Base-by-base conservation (phyloP, 2,329 filamentous ascomycete species). In the Periglandula ipomoeae region DNA sequence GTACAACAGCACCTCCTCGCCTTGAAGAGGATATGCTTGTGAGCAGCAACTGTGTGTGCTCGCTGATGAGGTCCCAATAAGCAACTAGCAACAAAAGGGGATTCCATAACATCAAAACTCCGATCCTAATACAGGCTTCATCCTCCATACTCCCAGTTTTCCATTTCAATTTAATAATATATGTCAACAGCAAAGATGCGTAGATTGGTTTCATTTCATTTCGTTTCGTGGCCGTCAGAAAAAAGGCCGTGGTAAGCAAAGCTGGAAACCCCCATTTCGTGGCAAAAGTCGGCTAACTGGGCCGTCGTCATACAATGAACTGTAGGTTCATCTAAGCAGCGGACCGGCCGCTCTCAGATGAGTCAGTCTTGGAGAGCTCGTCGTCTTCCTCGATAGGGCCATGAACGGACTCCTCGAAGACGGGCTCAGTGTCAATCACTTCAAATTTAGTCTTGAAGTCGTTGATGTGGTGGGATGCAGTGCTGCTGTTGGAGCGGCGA, bases 391-490 rank as follows among this genome's bases (percentile, higher is more conserved):
- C 78, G 46, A 69, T 60, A 17, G 83, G 76, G 26, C 87, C 89
- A 61, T 94, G 88, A 51, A 93, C 54, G 48, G 80, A 78, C 69
- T 96, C 90, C 66, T 97, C 89, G 58, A 95, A 95, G 61, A 95
- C 87, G 37, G 89, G 90, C 61, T 97, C 91, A 17, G 81, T 76
- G 59, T 97, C 93, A 64, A 89, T 78, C 58, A 87, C 75, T 70
- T 98, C 93, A 65, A 96, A 97, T 73, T 98, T 98, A 70, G 90
- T 95, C 78, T 93, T 94, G 73, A 95, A 88, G 65, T 90, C 81
- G 52, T 79, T 77, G 58, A 88, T 72, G 59, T 81, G 75, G 61
- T 81, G 78, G 48, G 81, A 82, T 59, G 85, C 78, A 61, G 78
- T 82, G 71, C 84, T 90, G 66, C 86, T 91, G 74, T 97, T 97